A percentile compares a stretch with the other conserved stretches of the same genome.
Conservation (phyloP, 306 rosid genomes). For the Gastrolobium villosum region DNA sequence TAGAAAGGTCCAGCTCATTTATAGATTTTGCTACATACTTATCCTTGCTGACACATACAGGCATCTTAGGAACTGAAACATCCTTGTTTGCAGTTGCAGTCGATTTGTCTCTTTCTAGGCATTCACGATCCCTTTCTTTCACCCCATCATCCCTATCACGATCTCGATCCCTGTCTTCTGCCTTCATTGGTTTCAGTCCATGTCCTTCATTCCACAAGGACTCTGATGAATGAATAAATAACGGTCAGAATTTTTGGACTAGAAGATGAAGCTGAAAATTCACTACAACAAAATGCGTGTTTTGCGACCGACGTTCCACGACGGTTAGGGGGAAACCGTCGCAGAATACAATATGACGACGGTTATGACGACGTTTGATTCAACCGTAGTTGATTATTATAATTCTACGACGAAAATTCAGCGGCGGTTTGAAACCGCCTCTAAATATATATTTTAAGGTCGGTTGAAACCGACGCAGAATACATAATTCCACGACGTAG, state of each 20-base stretch:
- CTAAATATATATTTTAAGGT: too few relatives aligned
- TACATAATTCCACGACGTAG: too few relatives aligned
- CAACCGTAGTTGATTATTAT: too few relatives aligned
- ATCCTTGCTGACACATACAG: constrained; percentile 79
- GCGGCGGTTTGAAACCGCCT: too few relatives aligned
- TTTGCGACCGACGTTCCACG: too few relatives aligned
- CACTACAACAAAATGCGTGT: too few relatives aligned
- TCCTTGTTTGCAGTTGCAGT: constrained; percentile 69
- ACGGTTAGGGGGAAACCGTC: too few relatives aligned
- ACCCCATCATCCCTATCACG: constrained; percentile 75
- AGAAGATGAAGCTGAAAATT: constrained; percentile 39
- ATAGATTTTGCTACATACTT: constrained; percentile 90
- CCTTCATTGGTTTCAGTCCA: constrained; percentile 67
- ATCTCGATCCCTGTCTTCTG: constrained; percentile 84
- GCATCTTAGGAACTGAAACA: constrained; percentile 70
- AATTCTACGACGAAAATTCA: too few relatives aligned
- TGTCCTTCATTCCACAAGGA: constrained; percentile 68
- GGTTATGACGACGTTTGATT: too few relatives aligned
- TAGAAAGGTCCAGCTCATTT: constrained; percentile 95
- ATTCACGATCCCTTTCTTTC: constrained; percentile 85
- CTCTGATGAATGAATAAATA: constrained; percentile 65
- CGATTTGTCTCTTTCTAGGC: constrained; percentile 76
- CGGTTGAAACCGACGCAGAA: too few relatives aligned
- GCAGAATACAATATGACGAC: too few relatives aligned
- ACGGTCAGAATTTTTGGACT: constrained; percentile 30